These are phyloP conservation scores for Fusarium bulbicola DNA, from an alignment of 2,329 filamentous ascomycete genomes.

Conservation along the genomic window DNA sequence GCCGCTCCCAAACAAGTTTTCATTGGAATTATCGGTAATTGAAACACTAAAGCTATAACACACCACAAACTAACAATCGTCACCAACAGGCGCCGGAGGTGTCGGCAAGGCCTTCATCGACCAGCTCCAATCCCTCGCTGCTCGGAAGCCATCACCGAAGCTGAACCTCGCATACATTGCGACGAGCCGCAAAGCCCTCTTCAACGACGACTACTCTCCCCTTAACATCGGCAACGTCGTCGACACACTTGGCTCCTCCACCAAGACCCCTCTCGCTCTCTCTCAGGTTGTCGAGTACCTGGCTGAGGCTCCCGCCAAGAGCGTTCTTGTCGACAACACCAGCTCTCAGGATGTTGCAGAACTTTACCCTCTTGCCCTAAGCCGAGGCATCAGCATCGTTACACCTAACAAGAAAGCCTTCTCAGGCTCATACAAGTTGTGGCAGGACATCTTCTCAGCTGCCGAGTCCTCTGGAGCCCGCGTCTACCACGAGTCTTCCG, in stretches of 20 bases:
- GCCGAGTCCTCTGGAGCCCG: conserved; percentile 77
- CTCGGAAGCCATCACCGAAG: conserved; percentile 72
- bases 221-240: conserved; percentile 69
- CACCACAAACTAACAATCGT: conserved; percentile 19
- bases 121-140: conserved; percentile 76
- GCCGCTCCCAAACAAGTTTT: conserved; percentile 57
- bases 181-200: conserved; percentile 84
- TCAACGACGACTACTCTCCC: conserved; percentile 75
- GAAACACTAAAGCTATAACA: background rate
- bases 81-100: conserved; percentile 79
- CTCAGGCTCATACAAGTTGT: conserved; percentile 80
- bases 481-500: conserved; percentile 94
- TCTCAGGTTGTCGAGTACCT: conserved; percentile 81
- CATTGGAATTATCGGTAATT: conserved; percentile 62
- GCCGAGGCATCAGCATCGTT: conserved; percentile 86
- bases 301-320: conserved; percentile 77
- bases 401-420: conserved; percentile 99
- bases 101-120: conserved; percentile 91
- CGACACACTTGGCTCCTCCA: conserved; percentile 70
- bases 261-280: conserved; percentile 71
- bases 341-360: conserved; percentile 87
- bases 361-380: conserved; percentile 82
- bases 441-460: conserved; percentile 85
- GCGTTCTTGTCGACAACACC: conserved; percentile 94
- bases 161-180: conserved; percentile 86